Evolutionary conservation across 2,329 filamentous ascomycete species (phyloP), one percentile per base, ranked within the genome.

Genomic region (Chrysoporthe puriensis): DNA sequence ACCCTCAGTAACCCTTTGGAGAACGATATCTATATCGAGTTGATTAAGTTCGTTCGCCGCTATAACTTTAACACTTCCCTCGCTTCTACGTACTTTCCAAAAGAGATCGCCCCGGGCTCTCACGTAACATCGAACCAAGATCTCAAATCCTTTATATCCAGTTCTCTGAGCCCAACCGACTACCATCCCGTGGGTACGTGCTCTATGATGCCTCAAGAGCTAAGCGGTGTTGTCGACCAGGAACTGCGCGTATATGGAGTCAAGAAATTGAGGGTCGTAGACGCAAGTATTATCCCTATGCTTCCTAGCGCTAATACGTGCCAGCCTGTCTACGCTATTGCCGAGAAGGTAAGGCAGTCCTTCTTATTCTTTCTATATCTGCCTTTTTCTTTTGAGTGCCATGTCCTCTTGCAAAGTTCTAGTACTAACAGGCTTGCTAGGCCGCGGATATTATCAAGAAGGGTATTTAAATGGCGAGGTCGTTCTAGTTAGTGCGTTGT

Each of bases 191-290:
- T 73, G 9, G 79, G 80, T 7, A 81, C 80, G 4, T 74, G 76
- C 48, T 75, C 80, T 1, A 83, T 83, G 81, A 73, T 81, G 70
- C 78, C 79, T 6, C 73, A 74, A 14, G 75, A 76, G 43, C 73
- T 78, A 7, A 80, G 80, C 7, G 80, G 80, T 42, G 80, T 82
- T 16, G 80, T 82, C 1, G 76, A 79, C 66, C 70, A 77, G 63
- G 72, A 76, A 9, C 71, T 82, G 32, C 68, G 76, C 43, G 81
- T 82, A 26, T 26, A 26, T 26, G 26, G 26, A 26, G 77, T 76
- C 18, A 72, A 73, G 48, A 80, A 79, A 63, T 71, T 83, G 54
- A 75, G 80, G 14, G 74, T 82, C 36, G 79, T 81, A 3, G 81
- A 83, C 67, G 77, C 77, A 6, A 77, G 77, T 42, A 75, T 82